Percentiles rank a stretch among this genome's conserved stretches.
phyloP scores from a whole-genome alignment of 1,284 basidiomycete species.

The Ustilago crameri region DNA sequence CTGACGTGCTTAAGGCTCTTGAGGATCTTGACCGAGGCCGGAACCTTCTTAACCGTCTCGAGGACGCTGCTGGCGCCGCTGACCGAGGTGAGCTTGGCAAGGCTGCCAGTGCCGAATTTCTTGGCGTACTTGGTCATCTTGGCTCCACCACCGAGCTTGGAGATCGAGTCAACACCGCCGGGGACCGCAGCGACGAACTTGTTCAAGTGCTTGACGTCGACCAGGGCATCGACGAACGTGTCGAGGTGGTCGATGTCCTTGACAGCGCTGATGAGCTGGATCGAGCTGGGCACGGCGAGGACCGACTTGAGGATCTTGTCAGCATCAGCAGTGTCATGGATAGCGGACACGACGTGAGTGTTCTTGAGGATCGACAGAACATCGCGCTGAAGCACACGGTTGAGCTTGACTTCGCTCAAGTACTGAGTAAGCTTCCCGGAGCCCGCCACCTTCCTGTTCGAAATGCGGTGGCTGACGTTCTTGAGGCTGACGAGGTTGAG shows the following conservation, averaged over 20 bases:
- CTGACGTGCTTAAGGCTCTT: constrained; percentile 21
- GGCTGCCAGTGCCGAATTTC: constrained; percentile 10
- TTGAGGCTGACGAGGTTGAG: neutral
- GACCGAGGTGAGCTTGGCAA: constrained; percentile 8
- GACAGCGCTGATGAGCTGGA: constrained; percentile 12
- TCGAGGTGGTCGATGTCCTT: constrained; percentile 17
- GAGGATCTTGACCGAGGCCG: constrained; percentile 21
- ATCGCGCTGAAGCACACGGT: constrained; percentile 14
- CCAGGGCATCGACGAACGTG: constrained; percentile 19
- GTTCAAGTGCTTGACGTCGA: constrained; percentile 15
- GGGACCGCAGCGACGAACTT: constrained; percentile 15
- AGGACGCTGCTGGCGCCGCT: constrained; percentile 12
- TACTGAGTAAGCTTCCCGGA: constrained; percentile 4
- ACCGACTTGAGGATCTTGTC: constrained; percentile 16
- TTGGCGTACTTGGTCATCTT: constrained; percentile 21
- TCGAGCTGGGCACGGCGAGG: constrained; percentile 6
- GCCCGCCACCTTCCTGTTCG: constrained; percentile 7
- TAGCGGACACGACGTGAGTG: constrained; percentile 7
- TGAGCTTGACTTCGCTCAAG: constrained; percentile 8
- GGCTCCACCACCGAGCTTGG: constrained; percentile 13
- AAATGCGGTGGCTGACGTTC: constrained; percentile 4
- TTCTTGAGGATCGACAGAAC: constrained; percentile 15
- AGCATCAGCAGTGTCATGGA: constrained; percentile 19
- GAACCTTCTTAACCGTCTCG: constrained; percentile 5
- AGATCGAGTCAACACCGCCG: constrained; percentile 6